A percentile compares a stretch with the other conserved stretches of the same genome.
Evolutionary conservation across 257 asterid genomes (phyloP).

Genomic region (Echites panduratus): DNA sequence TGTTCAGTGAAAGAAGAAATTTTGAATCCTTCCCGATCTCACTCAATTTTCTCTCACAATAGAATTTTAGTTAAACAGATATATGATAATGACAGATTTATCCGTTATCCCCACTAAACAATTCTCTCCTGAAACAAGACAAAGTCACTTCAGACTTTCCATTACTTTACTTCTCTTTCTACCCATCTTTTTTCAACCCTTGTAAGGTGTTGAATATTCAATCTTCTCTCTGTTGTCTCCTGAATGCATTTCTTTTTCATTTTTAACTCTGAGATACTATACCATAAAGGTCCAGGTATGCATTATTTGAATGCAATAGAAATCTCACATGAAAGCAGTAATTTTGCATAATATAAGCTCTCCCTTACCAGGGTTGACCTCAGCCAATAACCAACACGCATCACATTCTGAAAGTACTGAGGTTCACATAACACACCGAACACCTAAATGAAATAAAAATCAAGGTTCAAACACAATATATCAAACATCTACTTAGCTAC

Average conservation of each 20-base stretch:
- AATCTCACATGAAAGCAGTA: too few relatives aligned
- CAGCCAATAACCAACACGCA: slow-evolving; percentile 86
- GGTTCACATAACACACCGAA: too few relatives aligned
- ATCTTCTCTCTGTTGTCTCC: too few relatives aligned
- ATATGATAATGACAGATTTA: too few relatives aligned
- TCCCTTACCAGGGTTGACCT: slow-evolving; percentile 79
- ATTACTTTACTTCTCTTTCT: too few relatives aligned
- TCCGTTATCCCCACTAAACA: background rate
- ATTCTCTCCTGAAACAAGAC: background rate
- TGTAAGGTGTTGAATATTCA: too few relatives aligned
- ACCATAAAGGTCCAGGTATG: background rate
- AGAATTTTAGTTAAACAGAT: too few relatives aligned
- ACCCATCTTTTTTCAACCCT: too few relatives aligned
- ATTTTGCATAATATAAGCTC: slow-evolving; percentile 9
- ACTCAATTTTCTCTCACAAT: too few relatives aligned
- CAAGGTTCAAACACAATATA: slow-evolving; percentile 2
- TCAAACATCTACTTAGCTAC: background rate
- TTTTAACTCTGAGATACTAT: background rate
- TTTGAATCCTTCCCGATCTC: background rate
- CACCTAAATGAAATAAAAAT: too few relatives aligned
- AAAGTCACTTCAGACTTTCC: background rate
- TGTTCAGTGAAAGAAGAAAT: background rate
- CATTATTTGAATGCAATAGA: slow-evolving; percentile 3
- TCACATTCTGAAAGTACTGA: too few relatives aligned
- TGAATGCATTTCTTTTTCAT: background rate